Percentiles rank a stretch among this genome's conserved stretches.
phyloP scores from a whole-genome alignment of 352 stramenopile species.

The Pythium guiyangense region DNA sequence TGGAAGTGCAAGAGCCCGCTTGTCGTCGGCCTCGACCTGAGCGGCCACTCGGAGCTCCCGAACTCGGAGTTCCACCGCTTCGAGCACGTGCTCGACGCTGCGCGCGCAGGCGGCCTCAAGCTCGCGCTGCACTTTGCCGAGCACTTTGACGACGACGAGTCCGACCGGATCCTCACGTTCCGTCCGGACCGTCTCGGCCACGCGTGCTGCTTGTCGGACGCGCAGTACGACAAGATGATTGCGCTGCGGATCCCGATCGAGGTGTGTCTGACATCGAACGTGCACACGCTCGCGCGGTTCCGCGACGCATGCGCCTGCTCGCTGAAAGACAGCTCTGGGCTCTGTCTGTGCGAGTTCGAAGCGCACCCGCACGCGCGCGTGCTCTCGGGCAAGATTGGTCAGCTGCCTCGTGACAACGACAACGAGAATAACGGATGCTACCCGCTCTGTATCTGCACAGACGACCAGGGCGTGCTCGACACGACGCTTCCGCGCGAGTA shows the following conservation, averaged over 20 bases:
- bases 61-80: conserved; percentile 87
- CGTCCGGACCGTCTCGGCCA: conserved; percentile 90
- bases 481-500: conserved; percentile 89
- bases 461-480: conserved; percentile 91
- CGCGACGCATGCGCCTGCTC: conserved; percentile 29
- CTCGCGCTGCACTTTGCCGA: conserved; percentile 92
- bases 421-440: conserved; percentile 27
- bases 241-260: conserved; percentile 85
- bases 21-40: conserved; percentile 85
- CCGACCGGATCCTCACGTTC: conserved; percentile 82
- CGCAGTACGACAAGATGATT: conserved; percentile 67
- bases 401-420: neutral
- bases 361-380: conserved; percentile 79
- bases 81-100: conserved; percentile 62
- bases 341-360: conserved; percentile 64
- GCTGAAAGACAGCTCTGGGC: conserved; percentile 34
- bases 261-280: conserved; percentile 92
- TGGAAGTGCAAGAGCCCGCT: conserved; percentile 44
- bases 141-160: conserved; percentile 82
- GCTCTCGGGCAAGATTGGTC: conserved; percentile 25
- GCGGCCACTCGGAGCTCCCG: conserved; percentile 71
- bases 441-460: conserved; percentile 90
- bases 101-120: conserved; percentile 69
- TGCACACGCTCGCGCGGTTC: conserved; percentile 89
- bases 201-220: conserved; percentile 76